These are phyloP conservation scores for Bryoerythrophyllum caledonicum DNA, from an alignment of 225 moss, liverwort and hornwort species.

Conservation along the genomic window DNA sequence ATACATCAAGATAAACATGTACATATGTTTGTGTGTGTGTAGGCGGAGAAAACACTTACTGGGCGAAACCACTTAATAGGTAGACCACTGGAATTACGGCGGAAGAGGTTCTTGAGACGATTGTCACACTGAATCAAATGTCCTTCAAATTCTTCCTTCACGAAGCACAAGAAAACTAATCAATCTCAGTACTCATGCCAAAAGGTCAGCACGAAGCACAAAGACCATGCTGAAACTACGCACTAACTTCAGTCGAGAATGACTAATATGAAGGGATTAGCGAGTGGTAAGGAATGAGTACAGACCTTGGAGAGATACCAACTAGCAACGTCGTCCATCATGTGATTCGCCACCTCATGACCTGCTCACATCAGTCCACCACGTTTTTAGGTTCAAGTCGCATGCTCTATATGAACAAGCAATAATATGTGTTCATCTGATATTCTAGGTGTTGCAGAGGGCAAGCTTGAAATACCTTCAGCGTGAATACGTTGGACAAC, in stretches of 20 bases:
- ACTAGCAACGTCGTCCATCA: constrained; percentile 59
- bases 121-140: constrained; percentile 44
- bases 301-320: constrained; percentile 59
- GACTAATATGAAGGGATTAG: neutral
- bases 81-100: constrained; percentile 36
- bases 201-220: neutral
- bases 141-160: constrained; percentile 50
- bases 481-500: constrained; percentile 51
- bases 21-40: no score
- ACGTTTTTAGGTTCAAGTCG: neutral
- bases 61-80: constrained; percentile 67
- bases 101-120: constrained; percentile 35
- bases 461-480: constrained; percentile 36
- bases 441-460: neutral
- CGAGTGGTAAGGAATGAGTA: neutral
- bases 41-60: constrained; percentile 27
- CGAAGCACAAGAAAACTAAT: constrained; percentile 13
- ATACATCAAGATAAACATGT: no score
- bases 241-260: neutral
- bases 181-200: constrained; percentile 8
- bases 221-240: neutral
- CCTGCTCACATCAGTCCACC: constrained; percentile 39
- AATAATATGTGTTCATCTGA: neutral
- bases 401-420: constrained; percentile 2
- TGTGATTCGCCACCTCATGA: constrained; percentile 75